These are phyloP conservation scores for Solanum piurae DNA, from an alignment of 257 asterid species.

Conservation along the genomic window DNA sequence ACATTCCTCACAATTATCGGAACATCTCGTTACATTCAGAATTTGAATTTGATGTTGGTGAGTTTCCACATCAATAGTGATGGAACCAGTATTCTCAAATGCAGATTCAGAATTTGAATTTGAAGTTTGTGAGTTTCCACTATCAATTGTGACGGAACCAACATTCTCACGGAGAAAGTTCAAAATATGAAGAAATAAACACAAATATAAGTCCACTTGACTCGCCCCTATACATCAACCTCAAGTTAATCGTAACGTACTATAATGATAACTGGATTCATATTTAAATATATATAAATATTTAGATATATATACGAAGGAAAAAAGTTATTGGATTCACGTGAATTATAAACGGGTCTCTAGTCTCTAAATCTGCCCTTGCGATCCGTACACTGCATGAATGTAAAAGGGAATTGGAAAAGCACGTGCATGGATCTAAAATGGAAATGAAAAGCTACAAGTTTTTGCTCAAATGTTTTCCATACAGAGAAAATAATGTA, in stretches of 20 bases:
- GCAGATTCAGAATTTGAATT: neutral
- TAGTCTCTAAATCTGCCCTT: neutral
- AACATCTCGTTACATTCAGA: neutral
- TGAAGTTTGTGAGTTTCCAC: neutral
- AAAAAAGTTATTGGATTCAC: neutral
- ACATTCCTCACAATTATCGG: neutral
- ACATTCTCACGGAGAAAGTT: neutral
- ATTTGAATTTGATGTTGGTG: neutral
- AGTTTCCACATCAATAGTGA: neutral
- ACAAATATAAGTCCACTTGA: neutral
- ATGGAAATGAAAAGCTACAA: neutral
- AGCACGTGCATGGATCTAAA: neutral
- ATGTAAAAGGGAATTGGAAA: neutral
- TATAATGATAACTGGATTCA: neutral
- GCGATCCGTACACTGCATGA: neutral
- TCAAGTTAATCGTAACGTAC: neutral
- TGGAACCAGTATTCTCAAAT: neutral
- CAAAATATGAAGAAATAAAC: neutral
- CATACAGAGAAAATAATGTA: neutral
- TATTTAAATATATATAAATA: neutral
- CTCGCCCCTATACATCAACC: neutral
- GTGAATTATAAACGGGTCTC: neutral
- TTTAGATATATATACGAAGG: neutral
- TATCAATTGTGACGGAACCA: neutral
- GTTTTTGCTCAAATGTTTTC: neutral